phyloP scores from a whole-genome alignment of 139 green algal genomes.

The Spirogloea muscicola region DNA sequence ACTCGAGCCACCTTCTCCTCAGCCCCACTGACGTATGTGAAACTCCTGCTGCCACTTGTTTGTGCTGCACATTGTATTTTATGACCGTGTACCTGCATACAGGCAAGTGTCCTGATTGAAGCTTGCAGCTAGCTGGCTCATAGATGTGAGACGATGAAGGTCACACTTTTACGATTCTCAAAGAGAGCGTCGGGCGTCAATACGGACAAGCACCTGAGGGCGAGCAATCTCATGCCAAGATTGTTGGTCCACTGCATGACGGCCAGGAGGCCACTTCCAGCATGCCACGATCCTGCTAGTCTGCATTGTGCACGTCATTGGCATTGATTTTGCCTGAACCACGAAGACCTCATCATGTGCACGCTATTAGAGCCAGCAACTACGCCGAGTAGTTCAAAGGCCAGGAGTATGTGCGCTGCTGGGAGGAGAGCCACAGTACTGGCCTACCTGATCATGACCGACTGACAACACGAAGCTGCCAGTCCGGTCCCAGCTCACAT shows the following conservation, averaged over 20 bases:
- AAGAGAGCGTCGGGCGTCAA: too few species aligned
- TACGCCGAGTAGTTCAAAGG: too few species aligned
- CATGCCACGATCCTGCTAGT: slow-evolving; percentile 14
- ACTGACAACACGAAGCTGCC: slow-evolving; percentile 30
- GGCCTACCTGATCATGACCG: slow-evolving; percentile 34
- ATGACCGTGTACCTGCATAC: slow-evolving; percentile 96
- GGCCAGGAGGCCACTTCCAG: slow-evolving; percentile 8
- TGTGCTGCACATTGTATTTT: slow-evolving; percentile 73
- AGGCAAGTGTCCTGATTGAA: too few species aligned
- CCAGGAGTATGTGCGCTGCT: slow-evolving; percentile 63
- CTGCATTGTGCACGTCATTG: background rate
- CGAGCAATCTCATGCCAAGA: slow-evolving; percentile 87
- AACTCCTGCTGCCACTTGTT: background rate
- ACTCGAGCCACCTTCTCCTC: slow-evolving; percentile 96
- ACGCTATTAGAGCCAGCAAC: background rate
- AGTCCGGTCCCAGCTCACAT: slow-evolving; percentile 66
- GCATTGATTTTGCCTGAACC: too few species aligned
- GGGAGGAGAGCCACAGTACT: background rate
- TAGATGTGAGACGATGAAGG: too few species aligned
- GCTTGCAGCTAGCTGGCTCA: too few species aligned
- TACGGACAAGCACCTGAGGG: too few species aligned
- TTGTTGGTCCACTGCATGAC: slow-evolving; percentile 46
- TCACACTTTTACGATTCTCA: too few species aligned
- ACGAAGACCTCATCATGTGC: too few species aligned
- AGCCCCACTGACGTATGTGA: slow-evolving; percentile 69